phyloP scores from a whole-genome alignment of 164 flowering plant genomes.

The Vitis riparia region DNA sequence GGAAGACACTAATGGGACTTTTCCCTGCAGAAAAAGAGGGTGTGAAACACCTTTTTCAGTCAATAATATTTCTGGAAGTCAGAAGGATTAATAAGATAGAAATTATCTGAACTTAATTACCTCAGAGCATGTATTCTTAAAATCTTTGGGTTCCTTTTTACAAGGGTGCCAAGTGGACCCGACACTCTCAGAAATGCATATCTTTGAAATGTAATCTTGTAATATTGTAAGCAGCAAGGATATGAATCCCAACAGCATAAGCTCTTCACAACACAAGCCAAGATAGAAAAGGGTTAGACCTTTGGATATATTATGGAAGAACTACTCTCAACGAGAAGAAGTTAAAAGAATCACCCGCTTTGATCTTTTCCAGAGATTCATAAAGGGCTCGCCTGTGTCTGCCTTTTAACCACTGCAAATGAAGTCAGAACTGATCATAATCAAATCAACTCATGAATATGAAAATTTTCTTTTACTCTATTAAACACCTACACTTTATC shows the following conservation, averaged over 20 bases:
- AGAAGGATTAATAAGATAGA: too few relatives aligned
- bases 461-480: too few relatives aligned
- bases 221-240: conserved; percentile 56
- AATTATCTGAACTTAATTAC: too few relatives aligned
- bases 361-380: conserved; percentile 63
- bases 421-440: neutral
- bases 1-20: conserved; percentile 57
- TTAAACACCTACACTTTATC: too few relatives aligned
- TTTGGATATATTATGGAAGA: too few relatives aligned
- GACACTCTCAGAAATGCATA: conserved; percentile 38
- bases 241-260: conserved; percentile 78
- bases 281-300: neutral
- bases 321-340: neutral
- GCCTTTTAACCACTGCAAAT: conserved; percentile 43
- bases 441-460: neutral
- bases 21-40: conserved; percentile 37
- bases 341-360: conserved; percentile 38
- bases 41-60: too few relatives aligned
- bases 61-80: too few relatives aligned
- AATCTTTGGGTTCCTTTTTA: neutral
- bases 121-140: neutral
- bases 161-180: conserved; percentile 63
- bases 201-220: conserved; percentile 37
- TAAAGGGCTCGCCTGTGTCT: conserved; percentile 43
- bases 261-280: conserved; percentile 31